A percentile compares a stretch with the other conserved stretches of the same genome.
Conservation (phyloP, 257 asterid genomes). For the Thymus quinquecostatus region DNA sequence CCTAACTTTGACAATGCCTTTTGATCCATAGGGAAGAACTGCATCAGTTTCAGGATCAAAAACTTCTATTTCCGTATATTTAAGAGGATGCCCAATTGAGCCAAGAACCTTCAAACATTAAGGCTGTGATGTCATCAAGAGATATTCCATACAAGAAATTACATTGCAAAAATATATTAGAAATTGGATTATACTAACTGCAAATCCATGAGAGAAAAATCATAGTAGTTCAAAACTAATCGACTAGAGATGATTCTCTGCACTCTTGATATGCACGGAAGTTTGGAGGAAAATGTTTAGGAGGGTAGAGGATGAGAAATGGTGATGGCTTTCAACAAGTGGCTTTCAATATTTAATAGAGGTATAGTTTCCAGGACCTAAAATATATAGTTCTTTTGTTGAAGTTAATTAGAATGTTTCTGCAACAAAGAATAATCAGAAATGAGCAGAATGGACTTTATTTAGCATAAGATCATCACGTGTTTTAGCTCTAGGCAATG, state of each 20-base stretch:
- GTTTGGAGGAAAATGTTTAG: background rate
- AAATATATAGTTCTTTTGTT: no score
- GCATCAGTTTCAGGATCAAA: conserved; percentile 77
- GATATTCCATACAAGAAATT: conserved; percentile 26
- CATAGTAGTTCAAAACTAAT: conserved; percentile 6
- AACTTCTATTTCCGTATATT: conserved; percentile 67
- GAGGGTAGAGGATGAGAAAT: no score
- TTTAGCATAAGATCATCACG: no score
- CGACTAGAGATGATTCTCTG: background rate
- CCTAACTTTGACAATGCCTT: conserved; percentile 81
- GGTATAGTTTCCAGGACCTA: no score
- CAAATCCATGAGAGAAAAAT: conserved; percentile 4
- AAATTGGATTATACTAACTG: conserved; percentile 15
- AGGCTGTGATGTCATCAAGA: conserved; percentile 34
- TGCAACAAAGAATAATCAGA: no score
- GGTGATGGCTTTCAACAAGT: background rate
- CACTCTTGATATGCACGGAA: conserved; percentile 7
- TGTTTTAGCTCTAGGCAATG: no score
- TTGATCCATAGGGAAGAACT: conserved; percentile 65
- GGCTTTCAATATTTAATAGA: background rate
- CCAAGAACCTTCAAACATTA: conserved; percentile 78
- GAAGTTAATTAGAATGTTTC: no score
- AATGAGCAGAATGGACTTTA: no score
- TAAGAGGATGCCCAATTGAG: conserved; percentile 81
- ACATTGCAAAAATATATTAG: conserved; percentile 19